Evolutionary conservation across 345 rosid genomes (phyloP), one percentile per base, ranked within the genome.

Genomic region (Firmiana major): DNA sequence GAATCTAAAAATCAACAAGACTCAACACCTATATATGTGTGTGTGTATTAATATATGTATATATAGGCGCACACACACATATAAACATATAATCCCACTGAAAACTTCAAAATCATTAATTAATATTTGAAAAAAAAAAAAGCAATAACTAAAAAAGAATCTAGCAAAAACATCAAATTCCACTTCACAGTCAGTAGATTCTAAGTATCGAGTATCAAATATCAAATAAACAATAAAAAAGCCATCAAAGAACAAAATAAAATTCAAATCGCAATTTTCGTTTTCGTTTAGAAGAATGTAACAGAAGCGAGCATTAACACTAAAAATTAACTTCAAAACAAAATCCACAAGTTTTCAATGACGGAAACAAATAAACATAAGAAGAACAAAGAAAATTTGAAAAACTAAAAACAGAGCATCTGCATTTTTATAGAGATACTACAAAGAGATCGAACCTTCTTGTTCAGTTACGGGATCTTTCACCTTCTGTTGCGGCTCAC

Each of bases 401-500:
- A 73, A 57, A 36, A 24, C 53, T 21, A 13, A 43, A 73, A 55
- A 22, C 76, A 73, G 65, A 73, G 67, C 40, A 60, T 40, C 9
- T 22, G 26, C 55, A 43, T 46, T 74, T 60, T 2, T 15, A 74
- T 45, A 54, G 16, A 65, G 22, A 54, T 2, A 11, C 12, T 17
- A 26, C 1, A 42, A 15, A 69, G 42, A 67, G 38, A 48, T 4
- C 31, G 43, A 26, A 88, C 91, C 91, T 84, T 83, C 83, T 77
- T 88, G 78, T 31, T 75, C 83, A 46, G 55, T 71, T 26, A 77
- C 51, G 16, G 73, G 76, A 72, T 85, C 86, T 22, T 81, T 38
- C 1, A 75, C 45, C 22, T 81, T 85, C 80, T 71, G 80, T 71
- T 72, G 81, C 0, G 82, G 83, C 59, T 85, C 86, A 51, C 86